Evolutionary conservation across 164 flowering plant genomes (phyloP), one percentile per base, ranked within the genome.

Genomic region (Stephania japonica): DNA sequence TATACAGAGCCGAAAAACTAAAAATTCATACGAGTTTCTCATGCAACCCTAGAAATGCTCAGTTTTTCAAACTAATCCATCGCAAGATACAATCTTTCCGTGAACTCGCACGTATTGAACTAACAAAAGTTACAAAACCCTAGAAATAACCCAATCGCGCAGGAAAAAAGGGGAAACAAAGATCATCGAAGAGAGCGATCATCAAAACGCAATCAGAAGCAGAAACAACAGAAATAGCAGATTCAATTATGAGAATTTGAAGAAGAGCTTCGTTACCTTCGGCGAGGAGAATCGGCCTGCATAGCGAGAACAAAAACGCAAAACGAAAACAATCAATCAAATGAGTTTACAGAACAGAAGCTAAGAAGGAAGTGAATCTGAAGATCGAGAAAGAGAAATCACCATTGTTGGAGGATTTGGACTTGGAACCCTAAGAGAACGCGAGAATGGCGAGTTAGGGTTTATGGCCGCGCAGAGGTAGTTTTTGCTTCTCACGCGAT

Each of bases 251-350:
- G 13, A 47, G 42, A 26, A 38, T 47, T 47, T 1, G 61, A 4
- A 5, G 11, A 21, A 7, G 18, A 19, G 62, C 12, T 16, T 16
- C 13, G 27, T 42, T 72, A 64, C 74, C 74, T 72, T 64, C 26
- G 42, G 1, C 53, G 68, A 64, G 74, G 74, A 12, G 74, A 72
- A 42, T 72, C 74, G 56, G 68, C 74, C 74, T 72, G 75, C 25
- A 19, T 56, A 56, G 19, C 62, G 10, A 43, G 50, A 16, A 42
- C 3, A 12, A 72, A 2, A 18, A 13, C 7, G 10, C n/a, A 56
- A 56, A 72, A 2, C 38, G 1, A 21, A 11, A 42, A 23, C 21
- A 12, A 61, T 41, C 61, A 43, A 63, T 43, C 43, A 72, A 64
- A 21, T 18, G 19, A 63, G 14, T 13, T 32, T 13, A 23, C 41